A percentile compares a stretch with the other conserved stretches of the same genome.
phyloP scores from a whole-genome alignment of 2,329 filamentous ascomycete species.

The Neonectria hederae region DNA sequence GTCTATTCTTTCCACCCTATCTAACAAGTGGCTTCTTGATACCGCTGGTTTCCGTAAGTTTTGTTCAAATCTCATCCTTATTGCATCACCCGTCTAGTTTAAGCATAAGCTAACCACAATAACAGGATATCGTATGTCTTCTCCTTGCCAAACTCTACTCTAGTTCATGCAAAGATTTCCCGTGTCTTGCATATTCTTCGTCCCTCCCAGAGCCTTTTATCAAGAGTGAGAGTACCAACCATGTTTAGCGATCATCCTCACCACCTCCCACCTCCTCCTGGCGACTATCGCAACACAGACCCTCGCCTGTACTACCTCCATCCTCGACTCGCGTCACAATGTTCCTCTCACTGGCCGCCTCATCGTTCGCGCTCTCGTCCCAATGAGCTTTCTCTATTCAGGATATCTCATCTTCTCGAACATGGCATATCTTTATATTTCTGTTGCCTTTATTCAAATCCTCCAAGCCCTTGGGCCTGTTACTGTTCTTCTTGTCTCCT shows the following conservation, averaged over 20 bases:
- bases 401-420: conserved; percentile 72
- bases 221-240: not conserved
- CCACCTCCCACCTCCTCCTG: conserved; percentile 73
- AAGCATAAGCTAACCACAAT: conserved; percentile 15
- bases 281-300: conserved; percentile 71
- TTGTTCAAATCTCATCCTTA: not conserved
- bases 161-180: not conserved
- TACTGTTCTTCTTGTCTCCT: conserved; percentile 70
- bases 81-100: not conserved
- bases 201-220: not conserved
- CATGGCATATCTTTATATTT: conserved; percentile 71
- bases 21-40: conserved; percentile 91
- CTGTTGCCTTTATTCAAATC: conserved; percentile 74
- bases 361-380: conserved; percentile 69
- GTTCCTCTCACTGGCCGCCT: conserved; percentile 67
- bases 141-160: not conserved
- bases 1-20: conserved; percentile 85
- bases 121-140: conserved; percentile 47
- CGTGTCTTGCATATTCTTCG: not conserved
- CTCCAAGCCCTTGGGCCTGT: conserved; percentile 73
- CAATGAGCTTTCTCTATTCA: conserved; percentile 71
- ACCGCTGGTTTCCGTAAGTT: conserved; percentile 77
- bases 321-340: conserved; percentile 68
- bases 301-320: conserved; percentile 67
- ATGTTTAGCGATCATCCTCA: conserved; percentile 61